phyloP scores from a whole-genome alignment of 2,329 filamentous ascomycete genomes.

The Coniochaeta sp. region DNA sequence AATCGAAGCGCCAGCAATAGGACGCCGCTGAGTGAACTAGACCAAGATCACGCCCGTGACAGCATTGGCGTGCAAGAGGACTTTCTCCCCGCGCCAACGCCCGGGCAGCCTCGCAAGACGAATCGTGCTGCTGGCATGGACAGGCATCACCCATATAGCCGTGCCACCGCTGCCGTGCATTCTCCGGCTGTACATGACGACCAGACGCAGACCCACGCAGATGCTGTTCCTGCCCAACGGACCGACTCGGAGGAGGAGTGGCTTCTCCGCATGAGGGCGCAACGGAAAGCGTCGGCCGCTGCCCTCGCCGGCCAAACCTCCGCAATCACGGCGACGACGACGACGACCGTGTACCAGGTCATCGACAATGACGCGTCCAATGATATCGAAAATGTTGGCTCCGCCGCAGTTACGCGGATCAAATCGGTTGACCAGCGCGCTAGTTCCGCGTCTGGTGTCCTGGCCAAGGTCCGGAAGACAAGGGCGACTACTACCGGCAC shows the following conservation, averaged over 20 bases:
- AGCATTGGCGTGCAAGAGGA: slow-evolving; percentile 71
- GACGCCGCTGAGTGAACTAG: slow-evolving; percentile 88
- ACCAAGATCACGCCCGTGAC: slow-evolving; percentile 54
- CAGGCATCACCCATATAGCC: slow-evolving; percentile 61
- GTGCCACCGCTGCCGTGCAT: slow-evolving; percentile 34
- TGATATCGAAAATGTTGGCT: slow-evolving; percentile 64
- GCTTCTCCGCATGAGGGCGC: slow-evolving; percentile 65
- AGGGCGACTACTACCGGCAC: slow-evolving; percentile 14
- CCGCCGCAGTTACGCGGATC: slow-evolving; percentile 36
- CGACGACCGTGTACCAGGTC: slow-evolving; percentile 42
- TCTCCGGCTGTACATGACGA: slow-evolving; percentile 21
- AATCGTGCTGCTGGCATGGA: slow-evolving; percentile 53
- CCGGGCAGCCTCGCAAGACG: slow-evolving; percentile 89
- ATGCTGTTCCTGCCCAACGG: neutral
- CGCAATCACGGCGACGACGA: slow-evolving; percentile 67
- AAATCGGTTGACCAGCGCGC: slow-evolving; percentile 48
- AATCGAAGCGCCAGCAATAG: slow-evolving; percentile 61
- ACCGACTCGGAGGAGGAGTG: slow-evolving; percentile 52
- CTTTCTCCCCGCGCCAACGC: slow-evolving; percentile 88
- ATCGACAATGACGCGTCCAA: slow-evolving; percentile 62
- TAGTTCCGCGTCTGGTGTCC: slow-evolving; percentile 44
- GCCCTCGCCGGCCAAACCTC: slow-evolving; percentile 51
- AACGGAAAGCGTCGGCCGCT: slow-evolving; percentile 56
- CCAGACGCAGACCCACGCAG: neutral
- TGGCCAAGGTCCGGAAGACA: slow-evolving; percentile 53